A percentile compares a stretch with the other conserved stretches of the same genome.
Evolutionary conservation across 129 eudicot species (phyloP).

Genomic region (Artemisia annua): DNA sequence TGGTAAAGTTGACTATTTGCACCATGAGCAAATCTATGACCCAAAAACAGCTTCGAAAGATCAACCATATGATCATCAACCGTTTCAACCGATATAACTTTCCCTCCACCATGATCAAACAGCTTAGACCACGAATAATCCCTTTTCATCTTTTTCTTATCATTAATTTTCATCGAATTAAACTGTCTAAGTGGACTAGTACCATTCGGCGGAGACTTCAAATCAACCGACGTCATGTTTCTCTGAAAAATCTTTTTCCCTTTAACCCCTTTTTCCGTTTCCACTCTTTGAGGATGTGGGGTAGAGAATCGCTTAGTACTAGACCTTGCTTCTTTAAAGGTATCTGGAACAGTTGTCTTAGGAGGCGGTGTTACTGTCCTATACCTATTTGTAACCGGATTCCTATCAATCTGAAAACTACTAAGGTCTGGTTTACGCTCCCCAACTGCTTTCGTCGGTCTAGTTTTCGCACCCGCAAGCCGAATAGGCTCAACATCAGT

Average conservation of each 20-base stretch:
- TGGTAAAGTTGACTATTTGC: conserved; percentile 92
- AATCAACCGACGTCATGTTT: conserved; percentile 28
- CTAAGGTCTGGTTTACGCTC: conserved; percentile 27
- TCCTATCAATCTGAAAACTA: conserved; percentile 34
- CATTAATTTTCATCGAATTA: conserved; percentile 43
- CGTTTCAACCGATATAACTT: conserved; percentile 71
- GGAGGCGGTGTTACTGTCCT: conserved; percentile 78
- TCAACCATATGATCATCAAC: conserved; percentile 72
- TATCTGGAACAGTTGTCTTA: conserved; percentile 49
- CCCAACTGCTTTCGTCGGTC: conserved; percentile 30
- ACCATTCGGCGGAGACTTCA: conserved; percentile 35
- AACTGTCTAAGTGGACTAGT: conserved; percentile 53
- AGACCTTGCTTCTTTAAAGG: conserved; percentile 82
- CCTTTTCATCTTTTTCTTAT: conserved; percentile 49
- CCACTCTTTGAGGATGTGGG: conserved; percentile 71
- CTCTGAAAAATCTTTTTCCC: conserved; percentile 43
- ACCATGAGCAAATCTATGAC: conserved; percentile 91
- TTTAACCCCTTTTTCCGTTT: conserved; percentile 46
- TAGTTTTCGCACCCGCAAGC: conserved; percentile 42
- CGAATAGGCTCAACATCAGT: conserved; percentile 38
- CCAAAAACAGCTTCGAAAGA: conserved; percentile 77
- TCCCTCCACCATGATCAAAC: conserved; percentile 87
- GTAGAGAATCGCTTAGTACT: conserved; percentile 61
- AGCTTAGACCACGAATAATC: conserved; percentile 76
- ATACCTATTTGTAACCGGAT: conserved; percentile 54